phyloP scores from a whole-genome alignment of 1,139 yeast species.

The Sugiyamaella castrensis region DNA sequence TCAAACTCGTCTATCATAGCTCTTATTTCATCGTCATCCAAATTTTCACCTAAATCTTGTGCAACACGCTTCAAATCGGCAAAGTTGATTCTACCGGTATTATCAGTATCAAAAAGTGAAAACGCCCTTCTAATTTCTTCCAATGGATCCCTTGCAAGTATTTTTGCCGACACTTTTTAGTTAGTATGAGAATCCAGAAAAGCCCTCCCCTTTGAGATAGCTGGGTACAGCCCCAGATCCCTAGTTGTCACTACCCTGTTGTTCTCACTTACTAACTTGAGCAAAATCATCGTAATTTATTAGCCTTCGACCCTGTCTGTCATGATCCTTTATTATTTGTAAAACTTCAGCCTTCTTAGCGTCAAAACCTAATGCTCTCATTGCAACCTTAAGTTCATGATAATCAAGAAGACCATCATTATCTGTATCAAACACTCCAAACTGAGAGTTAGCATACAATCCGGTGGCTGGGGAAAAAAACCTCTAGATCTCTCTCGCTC shows the following conservation, averaged over 20 bases:
- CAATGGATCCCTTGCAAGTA: constrained; percentile 81
- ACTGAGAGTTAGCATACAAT: constrained; percentile 36
- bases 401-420: constrained; percentile 87
- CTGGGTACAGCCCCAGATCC: background rate
- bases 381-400: constrained; percentile 89
- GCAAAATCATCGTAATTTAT: constrained; percentile 81
- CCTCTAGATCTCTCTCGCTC: too few relatives aligned
- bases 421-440: constrained; percentile 87
- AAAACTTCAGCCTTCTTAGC: constrained; percentile 75
- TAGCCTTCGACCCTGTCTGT: constrained; percentile 66
- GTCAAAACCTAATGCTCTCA: constrained; percentile 92
- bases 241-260: background rate
- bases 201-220: background rate
- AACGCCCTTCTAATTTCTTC: constrained; percentile 93
- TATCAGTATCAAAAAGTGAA: constrained; percentile 82
- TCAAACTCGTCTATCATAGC: constrained; percentile 99
- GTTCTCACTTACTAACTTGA: constrained; percentile 54
- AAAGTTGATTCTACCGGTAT: constrained; percentile 76
- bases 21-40: constrained; percentile 86
- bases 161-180: constrained; percentile 61
- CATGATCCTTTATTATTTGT: constrained; percentile 77
- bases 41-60: constrained; percentile 85
- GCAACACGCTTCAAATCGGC: constrained; percentile 86
- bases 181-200: constrained; percentile 1
- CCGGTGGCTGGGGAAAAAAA: too few relatives aligned